Base-by-base conservation (phyloP, 352 stramenopile species). In the Globisporangium splendens region DNA sequence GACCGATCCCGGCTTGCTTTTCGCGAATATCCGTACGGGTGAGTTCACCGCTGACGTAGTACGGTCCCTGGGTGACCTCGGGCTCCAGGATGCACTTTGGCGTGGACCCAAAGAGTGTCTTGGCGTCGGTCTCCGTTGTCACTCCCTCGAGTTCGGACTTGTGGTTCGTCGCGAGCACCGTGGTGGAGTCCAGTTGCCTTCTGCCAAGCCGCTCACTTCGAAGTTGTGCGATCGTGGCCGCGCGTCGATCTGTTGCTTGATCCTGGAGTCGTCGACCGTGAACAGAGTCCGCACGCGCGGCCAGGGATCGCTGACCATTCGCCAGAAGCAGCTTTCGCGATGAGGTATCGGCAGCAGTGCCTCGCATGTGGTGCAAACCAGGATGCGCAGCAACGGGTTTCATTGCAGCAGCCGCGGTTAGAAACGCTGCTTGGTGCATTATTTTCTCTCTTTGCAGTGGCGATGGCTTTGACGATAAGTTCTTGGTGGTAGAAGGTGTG, bases 21-120 rank as follows among this genome's bases (percentile, higher is more conserved):
- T 63, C 56, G 18, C 56, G 48, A 24, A 63, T 56, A 17, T 63
- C 56, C 0, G 13, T 57, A 38, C 48, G 56, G 15, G 52, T 39
- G 38, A 57, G 42, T 47, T 56, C 56, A 12, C 56, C 56, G 14
- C 24, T 56, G 15, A 63, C 56, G 50, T 57, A 63, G 56, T 57
- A 63, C 42, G 48, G 56, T 7, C 56, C 56, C 20, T 51, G 21
- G 0, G 47, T 52, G 10, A 63, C 56, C 18, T 63, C 15, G 1
- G 56, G 56, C 28, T 63, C 47, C 38, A 63, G 48, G 8, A 63
- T 31, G 41, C 56, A 63, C 18, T 57, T 42, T 5, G 28, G 17
- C 20, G 17, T 31, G 14, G 38, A 35, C 11, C 47, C 56, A 35
- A 63, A 63, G 56, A 63, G 48, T 11, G 31, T 50, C 1, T 18